These are phyloP conservation scores for Entomortierella parvispora DNA, from an alignment of 192 early-diverging fungal genomes.

Conservation along the genomic window DNA sequence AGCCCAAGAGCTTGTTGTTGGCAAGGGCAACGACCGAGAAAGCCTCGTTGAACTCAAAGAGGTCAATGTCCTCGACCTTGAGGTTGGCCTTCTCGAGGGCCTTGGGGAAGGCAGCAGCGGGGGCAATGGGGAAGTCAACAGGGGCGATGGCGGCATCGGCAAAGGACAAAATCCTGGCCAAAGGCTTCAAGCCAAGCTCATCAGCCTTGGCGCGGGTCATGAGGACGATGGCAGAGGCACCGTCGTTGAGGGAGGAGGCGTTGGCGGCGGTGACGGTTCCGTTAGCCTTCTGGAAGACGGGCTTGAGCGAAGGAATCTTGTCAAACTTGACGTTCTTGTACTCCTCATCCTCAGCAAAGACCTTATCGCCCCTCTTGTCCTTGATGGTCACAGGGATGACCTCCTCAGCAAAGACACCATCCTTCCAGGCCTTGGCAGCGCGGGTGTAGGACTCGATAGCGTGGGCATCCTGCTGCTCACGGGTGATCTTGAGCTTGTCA, in stretches of 20 bases:
- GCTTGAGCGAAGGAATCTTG: slow-evolving; percentile 79
- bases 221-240: slow-evolving; percentile 91
- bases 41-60: slow-evolving; percentile 98
- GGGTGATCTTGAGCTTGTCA: slow-evolving; percentile 82
- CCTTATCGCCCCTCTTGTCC: slow-evolving; percentile 82
- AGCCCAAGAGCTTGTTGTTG: slow-evolving; percentile 88
- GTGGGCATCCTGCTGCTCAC: slow-evolving; percentile 92
- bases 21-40: slow-evolving; percentile 92
- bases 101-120: slow-evolving; percentile 90
- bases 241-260: slow-evolving; percentile 95
- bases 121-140: slow-evolving; percentile 96
- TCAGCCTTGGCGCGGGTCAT: slow-evolving; percentile 81
- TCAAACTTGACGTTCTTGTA: slow-evolving; percentile 94
- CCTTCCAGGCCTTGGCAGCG: slow-evolving; percentile 88
- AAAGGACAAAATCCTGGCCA: slow-evolving; percentile 88
- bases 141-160: slow-evolving; percentile 93
- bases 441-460: slow-evolving; percentile 87
- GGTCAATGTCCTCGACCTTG: slow-evolving; percentile 82
- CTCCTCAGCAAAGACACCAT: slow-evolving; percentile 84
- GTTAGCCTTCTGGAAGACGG: slow-evolving; percentile 85
- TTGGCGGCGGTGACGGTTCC: slow-evolving; percentile 96
- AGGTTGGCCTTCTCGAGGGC: slow-evolving; percentile 90
- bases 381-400: slow-evolving; percentile 87
- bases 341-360: slow-evolving; percentile 90
- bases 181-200: slow-evolving; percentile 81